Conservation (phyloP, 2,329 filamentous ascomycete genomes). For the Ophiostoma sp. region DNA sequence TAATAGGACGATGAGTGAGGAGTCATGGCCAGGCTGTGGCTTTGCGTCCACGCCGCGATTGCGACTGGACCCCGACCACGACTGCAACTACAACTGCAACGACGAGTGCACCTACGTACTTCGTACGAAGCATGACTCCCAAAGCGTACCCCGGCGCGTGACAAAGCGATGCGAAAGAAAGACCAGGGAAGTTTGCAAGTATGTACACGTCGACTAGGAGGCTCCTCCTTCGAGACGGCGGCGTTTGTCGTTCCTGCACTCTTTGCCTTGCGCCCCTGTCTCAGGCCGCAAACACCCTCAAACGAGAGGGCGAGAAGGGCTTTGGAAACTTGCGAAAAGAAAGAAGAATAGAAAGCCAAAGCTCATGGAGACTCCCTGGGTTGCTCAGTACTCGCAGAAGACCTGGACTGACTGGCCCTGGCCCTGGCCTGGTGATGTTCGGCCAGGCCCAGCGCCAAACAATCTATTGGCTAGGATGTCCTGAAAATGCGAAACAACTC, state of each 20-base stretch:
- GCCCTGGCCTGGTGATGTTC: constrained; percentile 18
- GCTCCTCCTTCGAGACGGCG: not conserved
- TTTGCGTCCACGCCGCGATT: constrained; percentile 1
- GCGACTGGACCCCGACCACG: not conserved
- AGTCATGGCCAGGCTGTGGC: not conserved
- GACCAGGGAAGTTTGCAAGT: not conserved
- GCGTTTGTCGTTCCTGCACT: constrained; percentile 4
- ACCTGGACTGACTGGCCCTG: not conserved
- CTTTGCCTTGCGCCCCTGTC: constrained; percentile 14
- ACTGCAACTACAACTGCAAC: not conserved
- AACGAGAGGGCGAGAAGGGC: not conserved
- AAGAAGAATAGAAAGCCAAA: not conserved
- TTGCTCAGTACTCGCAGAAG: not conserved
- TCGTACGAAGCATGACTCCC: not conserved
- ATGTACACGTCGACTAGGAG: not conserved
- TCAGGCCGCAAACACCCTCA: not conserved
- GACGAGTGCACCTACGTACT: not conserved
- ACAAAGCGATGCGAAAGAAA: not conserved
- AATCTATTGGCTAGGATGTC: constrained; percentile 28
- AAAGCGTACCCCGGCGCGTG: constrained; percentile 10
- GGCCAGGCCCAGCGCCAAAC: constrained; percentile 27
- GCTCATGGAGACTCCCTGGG: not conserved
- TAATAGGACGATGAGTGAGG: not conserved
- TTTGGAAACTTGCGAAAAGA: not conserved
- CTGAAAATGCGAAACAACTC: constrained; percentile 28